phyloP scores from a whole-genome alignment of 495 filamentous ascomycete species.

The Aspergillus nanangensis region DNA sequence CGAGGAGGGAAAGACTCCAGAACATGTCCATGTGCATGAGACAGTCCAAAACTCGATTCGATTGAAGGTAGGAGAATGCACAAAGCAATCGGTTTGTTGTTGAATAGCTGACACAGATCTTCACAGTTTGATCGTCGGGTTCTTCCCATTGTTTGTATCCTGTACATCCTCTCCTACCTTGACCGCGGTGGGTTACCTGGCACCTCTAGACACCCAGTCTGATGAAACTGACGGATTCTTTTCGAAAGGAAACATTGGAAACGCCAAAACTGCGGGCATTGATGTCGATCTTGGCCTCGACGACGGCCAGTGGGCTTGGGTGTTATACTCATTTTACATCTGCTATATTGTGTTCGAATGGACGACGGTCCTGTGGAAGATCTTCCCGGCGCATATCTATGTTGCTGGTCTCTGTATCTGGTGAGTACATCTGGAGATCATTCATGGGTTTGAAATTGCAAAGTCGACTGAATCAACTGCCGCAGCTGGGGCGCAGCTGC shows the following conservation, averaged over 20 bases:
- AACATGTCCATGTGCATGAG: no score
- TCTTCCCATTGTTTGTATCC: slow-evolving; percentile 23
- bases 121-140: slow-evolving; percentile 21
- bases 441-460: no score
- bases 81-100: no score
- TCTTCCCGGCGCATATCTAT: slow-evolving; percentile 47
- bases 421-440: slow-evolving; percentile 15
- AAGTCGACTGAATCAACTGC: no score
- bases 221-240: neutral
- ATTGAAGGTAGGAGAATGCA: no score
- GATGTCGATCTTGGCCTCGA: slow-evolving; percentile 40
- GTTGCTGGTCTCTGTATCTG: slow-evolving; percentile 29
- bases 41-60: no score
- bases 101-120: no score
- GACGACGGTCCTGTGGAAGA: slow-evolving; percentile 46
- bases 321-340: slow-evolving; percentile 66
- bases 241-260: slow-evolving; percentile 54
- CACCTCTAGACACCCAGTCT: no score
- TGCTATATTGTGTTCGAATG: slow-evolving; percentile 27
- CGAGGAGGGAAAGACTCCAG: no score
- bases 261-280: slow-evolving; percentile 53
- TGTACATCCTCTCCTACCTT: slow-evolving; percentile 26
- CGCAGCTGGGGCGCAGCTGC: slow-evolving; percentile 47
- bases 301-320: slow-evolving; percentile 53
- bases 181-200: no score